A percentile compares a stretch with the other conserved stretches of the same genome.
These are phyloP conservation scores for Acanthochlamys bracteata DNA, from an alignment of 106 monocot species.

Conservation along the genomic window DNA sequence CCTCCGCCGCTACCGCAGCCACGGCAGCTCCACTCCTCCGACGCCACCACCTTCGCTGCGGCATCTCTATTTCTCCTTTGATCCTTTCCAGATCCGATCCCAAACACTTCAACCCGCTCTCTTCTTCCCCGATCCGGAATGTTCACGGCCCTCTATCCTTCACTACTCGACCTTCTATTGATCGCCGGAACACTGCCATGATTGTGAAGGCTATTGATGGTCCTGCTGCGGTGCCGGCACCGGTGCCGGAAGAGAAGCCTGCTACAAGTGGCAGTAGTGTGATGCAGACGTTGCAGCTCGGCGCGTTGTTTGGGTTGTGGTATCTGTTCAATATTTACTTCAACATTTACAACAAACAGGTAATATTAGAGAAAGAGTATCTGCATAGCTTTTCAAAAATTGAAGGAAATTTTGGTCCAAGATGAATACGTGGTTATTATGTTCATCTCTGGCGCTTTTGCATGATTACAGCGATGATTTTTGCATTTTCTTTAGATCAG, in stretches of 20 bases:
- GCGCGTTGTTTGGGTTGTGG: constrained; percentile 54
- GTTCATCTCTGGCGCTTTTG: no score
- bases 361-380: neutral
- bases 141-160: neutral
- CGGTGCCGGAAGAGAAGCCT: neutral
- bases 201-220: neutral
- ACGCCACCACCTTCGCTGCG: neutral
- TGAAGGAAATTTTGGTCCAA: no score
- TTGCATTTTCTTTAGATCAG: no score
- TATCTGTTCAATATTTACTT: constrained; percentile 80
- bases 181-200: neutral
- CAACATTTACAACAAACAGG: constrained; percentile 62
- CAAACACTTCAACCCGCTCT: neutral
- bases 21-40: neutral
- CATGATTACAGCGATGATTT: no score
- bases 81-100: neutral
- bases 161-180: neutral
- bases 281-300: constrained; percentile 41
- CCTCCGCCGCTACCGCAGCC: neutral
- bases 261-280: neutral
- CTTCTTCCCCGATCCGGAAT: neutral
- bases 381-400: no score
- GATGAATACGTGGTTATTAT: no score
- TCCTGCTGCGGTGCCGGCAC: neutral
- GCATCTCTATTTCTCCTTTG: neutral